Evolutionary conservation across 331 rosid genomes (phyloP), one percentile per base, ranked within the genome.

Genomic region (Saraca asoca): DNA sequence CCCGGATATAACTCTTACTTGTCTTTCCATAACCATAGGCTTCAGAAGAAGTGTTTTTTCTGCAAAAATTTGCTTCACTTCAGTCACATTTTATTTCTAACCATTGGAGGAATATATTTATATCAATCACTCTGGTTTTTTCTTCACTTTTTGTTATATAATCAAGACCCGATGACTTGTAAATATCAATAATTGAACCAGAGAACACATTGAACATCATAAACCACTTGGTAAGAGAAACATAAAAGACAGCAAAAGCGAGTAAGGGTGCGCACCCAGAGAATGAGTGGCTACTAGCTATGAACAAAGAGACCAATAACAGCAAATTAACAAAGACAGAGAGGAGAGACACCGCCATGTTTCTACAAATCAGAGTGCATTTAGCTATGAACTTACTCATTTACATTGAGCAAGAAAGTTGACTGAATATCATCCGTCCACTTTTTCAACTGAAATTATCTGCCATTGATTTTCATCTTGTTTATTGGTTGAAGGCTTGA

Each of bases 41-140:
- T 17, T n/a, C 79, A 9, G 79, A 62, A 64, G 12, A 20, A 62
- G 72, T 67, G 60, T 79, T 69, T 44, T 2, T 12, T 82, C 96
- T 91, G 90, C 87, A 70, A 13, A n/a, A 64, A 66, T 7, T 48
- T 72, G 31, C 31, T 24, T 24, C 31, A 24, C 51, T 52, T 46
- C 9, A 12, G 18, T 24, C 29, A 37, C 56, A 16, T 20, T 44
- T 31, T 37, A 68, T 7, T 17, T 34, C 33, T 35, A 17, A 15
- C 8, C 55, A 24, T 24, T 3, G 4, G 41, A 13, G 44, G 31
- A 24, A 24, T 24, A 24, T 24, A 24, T 24, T 3, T 24, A 1
- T 10, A 16, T 53, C 12, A 46, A 46, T 11, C 41, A 43, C 4
- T 2, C 8, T 64, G 68, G 51, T 31, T 48, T 48, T 43, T 39